Evolutionary conservation across 192 early-diverging fungal genomes (phyloP), one percentile per base, ranked within the genome.

Genomic region (Pilaira anomala): DNA sequence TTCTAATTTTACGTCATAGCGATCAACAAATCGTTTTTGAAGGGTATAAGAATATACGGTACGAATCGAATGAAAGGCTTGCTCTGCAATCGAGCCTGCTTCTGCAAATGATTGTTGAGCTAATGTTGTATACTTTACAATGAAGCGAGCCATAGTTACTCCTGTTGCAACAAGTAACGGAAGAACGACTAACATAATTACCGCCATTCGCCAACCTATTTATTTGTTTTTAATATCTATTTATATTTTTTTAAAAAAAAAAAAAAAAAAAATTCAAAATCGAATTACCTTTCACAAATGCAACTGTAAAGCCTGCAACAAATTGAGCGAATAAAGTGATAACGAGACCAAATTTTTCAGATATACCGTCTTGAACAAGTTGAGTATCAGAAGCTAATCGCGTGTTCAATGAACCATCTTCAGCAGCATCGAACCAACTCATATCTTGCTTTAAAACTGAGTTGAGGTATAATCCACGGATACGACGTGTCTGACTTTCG

Each of bases 11-110:
- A 62, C 48, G 7, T 69, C 64, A 72, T 92, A 96, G 3, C 85
- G 73, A 50, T 66, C 62, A 16, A 76, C 45, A 67, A 90, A 89
- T 49, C 88, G 85, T 28, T 86, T 72, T 74, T 94, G 80, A 0
- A 83, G 85, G 48, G 84, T 85, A 76, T 96, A 96, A 3, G 93
- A 82, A 58, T 81, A 81, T 18, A 98, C 88, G 11, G 94, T 98
- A 48, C 91, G 83, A 45, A 96, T 92, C 8, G 83, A 79, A 19
- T 85, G 71, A 44, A 98, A 71, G 0, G 87, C 91, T 61, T 98
- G 89, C 65, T 91, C 85, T 0, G 94, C 95, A 25, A 96, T 77
- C 3, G 82, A 85, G 39, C 93, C 92, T 5, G 93, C 94, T 36
- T 72, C 79, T 9, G 88, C 94, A 67, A 94, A 95, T 3, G 87